Evolutionary conservation across 495 filamentous ascomycete genomes (phyloP), one percentile per base, ranked within the genome.

Genomic region (Podospora anserina): DNA sequence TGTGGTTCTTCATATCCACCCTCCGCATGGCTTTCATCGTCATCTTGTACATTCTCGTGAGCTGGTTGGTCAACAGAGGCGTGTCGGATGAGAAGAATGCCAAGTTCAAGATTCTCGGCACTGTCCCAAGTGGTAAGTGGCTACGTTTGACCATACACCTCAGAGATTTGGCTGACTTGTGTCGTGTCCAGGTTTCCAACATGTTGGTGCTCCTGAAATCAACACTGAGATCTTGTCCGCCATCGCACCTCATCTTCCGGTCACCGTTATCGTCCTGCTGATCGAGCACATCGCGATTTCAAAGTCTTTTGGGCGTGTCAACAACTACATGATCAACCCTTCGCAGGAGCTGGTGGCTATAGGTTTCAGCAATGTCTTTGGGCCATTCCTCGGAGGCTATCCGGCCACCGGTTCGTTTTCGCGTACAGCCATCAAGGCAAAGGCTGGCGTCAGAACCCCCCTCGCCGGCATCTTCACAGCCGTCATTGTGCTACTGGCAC

Each of bases 241-340:
- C 54, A 71, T 83, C 27, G 70, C 71, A 2, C 65, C 74, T 2
- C 75, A 83, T 16, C 70, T 84, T 7, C 78, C 78, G 13, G 73
- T 74, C 5, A 77, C 78, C 34, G 78, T 85, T 30, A 78, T 86
- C 56, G 83, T 86, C 6, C 77, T 85, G 16, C 64, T 86, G 27
- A 83, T 86, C 63, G 84, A 86, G 71, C 84, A 85, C 69, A 85
- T 85, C 27, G 81, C 84, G 61, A 85, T 85, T 60, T 83, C 82
- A 18, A 86, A 86, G 68, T 83, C 82, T 5, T 86, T 85, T 61
- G 84, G 83, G 11, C 77, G 84, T 62, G 73, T 85, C 23, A 85
- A 85, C 71, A 84, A 84, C 74, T 86, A 86, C 69, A 81, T 82
- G 70, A 84, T 86, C 67, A 76, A 84, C 62, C 84, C 84, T 0